These are phyloP conservation scores for Conringia planisiliqua DNA, from an alignment of 345 rosid species.

Conservation along the genomic window DNA sequence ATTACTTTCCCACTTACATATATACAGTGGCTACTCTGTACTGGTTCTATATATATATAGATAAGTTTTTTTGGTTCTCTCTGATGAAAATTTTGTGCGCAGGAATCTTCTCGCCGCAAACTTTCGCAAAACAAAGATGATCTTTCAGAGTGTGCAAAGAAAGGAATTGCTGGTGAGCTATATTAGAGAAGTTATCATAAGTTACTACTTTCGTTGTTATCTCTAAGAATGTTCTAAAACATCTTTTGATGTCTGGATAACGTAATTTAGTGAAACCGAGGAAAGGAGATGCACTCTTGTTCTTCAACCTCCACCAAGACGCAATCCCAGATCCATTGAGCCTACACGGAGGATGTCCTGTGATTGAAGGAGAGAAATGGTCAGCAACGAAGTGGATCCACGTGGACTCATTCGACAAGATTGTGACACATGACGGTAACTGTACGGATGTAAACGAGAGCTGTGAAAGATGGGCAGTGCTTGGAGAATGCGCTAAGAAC, in stretches of 20 bases:
- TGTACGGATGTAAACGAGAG: constrained; percentile 70
- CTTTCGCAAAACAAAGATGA: constrained; percentile 47
- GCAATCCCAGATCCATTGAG: constrained; percentile 74
- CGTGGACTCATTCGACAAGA: constrained; percentile 79
- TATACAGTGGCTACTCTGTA: not conserved
- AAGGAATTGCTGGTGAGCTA: constrained; percentile 79
- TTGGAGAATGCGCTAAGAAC: constrained; percentile 87
- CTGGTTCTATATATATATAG: not conserved
- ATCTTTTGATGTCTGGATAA: constrained; percentile 7
- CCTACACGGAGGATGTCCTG: constrained; percentile 93
- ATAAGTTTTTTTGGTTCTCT: not conserved
- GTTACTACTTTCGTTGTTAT: not conserved
- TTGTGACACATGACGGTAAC: constrained; percentile 48
- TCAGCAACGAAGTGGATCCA: constrained; percentile 99
- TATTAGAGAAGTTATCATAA: not conserved
- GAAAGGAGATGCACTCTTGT: constrained; percentile 86
- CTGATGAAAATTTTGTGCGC: constrained; percentile 18
- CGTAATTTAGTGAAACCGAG: constrained; percentile 63
- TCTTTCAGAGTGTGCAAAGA: constrained; percentile 91
- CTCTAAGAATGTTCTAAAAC: not conserved
- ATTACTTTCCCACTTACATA: not conserved
- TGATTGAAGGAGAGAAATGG: constrained; percentile 97
- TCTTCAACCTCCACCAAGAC: constrained; percentile 75
- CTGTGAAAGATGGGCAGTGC: constrained; percentile 90
- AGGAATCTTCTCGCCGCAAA: constrained; percentile 68